Conservation (phyloP, 108 stramenopile genomes). For the Skeletonema grethae region DNA sequence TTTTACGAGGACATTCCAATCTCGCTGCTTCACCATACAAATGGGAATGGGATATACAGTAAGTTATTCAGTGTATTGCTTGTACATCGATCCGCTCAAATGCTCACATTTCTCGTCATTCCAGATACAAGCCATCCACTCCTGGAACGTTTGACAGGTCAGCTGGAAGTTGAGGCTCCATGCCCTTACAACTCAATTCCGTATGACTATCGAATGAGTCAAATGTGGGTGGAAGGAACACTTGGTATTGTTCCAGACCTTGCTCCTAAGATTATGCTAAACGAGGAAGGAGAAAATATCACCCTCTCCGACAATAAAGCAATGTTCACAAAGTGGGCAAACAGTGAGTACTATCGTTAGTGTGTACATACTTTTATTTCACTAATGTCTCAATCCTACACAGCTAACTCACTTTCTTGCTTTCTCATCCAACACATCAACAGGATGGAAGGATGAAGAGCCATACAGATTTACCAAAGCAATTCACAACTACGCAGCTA, state of each 20-base stretch:
- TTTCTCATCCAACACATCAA: no score
- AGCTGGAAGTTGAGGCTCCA: constrained; percentile 63
- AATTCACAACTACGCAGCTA: constrained; percentile 75
- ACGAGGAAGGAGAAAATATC: constrained; percentile 69
- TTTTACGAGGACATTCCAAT: constrained; percentile 69
- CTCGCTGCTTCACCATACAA: constrained; percentile 65
- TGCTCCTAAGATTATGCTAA: constrained; percentile 66
- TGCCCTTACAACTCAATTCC: constrained; percentile 69
- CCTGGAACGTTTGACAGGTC: constrained; percentile 57
- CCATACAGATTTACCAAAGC: constrained; percentile 59
- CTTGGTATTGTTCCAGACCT: constrained; percentile 53
- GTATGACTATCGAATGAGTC: constrained; percentile 68
- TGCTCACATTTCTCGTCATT: no score
- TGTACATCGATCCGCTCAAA: no score
- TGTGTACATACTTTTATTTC: no score
- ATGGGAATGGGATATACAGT: constrained; percentile 77
- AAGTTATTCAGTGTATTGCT: no score
- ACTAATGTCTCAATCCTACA: no score
- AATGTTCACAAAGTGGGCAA: constrained; percentile 61
- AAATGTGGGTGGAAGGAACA: constrained; percentile 73
- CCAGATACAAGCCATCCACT: constrained; percentile 58
- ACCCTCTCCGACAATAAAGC: constrained; percentile 57
- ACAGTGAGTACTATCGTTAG: constrained; percentile 9
- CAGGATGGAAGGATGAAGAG: constrained; percentile 42
- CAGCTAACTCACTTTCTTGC: no score